A percentile compares a stretch with the other conserved stretches of the same genome.
Conservation (phyloP, 140 eudicot species). For the Senecio squalidus region DNA sequence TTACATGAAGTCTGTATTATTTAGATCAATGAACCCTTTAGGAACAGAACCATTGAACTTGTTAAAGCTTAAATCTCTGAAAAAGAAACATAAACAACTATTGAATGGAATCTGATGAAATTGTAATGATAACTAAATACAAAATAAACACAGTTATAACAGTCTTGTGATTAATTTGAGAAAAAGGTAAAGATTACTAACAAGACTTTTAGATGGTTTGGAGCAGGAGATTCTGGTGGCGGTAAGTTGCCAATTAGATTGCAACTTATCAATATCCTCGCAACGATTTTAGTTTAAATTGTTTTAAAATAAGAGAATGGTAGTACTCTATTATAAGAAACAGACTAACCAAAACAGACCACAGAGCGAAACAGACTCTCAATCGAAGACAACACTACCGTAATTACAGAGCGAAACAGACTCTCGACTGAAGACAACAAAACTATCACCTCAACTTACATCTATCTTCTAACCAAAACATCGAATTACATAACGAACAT, state of each 20-base stretch:
- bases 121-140: background rate
- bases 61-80: too few species aligned
- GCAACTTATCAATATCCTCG: slow-evolving; percentile 77
- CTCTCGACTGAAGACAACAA: too few species aligned
- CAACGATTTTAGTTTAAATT: slow-evolving; percentile 9
- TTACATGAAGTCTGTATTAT: slow-evolving; percentile 41
- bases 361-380: too few species aligned
- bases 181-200: slow-evolving; percentile 32
- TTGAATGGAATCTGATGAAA: too few species aligned
- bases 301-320: background rate
- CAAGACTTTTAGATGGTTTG: slow-evolving; percentile 30
- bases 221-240: slow-evolving; percentile 41
- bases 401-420: too few species aligned
- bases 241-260: slow-evolving; percentile 48
- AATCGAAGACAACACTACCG: too few species aligned
- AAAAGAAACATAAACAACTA: slow-evolving; percentile 13
- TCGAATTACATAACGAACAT: too few species aligned
- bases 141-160: too few species aligned
- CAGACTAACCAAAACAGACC: too few species aligned
- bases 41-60: slow-evolving; percentile 62
- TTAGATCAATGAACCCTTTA: slow-evolving; percentile 11
- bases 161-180: too few species aligned
- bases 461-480: too few species aligned
- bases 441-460: too few species aligned
- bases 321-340: background rate